Conservation (phyloP, 208 protist genomes). For the Trypanosoma scelopori region DNA sequence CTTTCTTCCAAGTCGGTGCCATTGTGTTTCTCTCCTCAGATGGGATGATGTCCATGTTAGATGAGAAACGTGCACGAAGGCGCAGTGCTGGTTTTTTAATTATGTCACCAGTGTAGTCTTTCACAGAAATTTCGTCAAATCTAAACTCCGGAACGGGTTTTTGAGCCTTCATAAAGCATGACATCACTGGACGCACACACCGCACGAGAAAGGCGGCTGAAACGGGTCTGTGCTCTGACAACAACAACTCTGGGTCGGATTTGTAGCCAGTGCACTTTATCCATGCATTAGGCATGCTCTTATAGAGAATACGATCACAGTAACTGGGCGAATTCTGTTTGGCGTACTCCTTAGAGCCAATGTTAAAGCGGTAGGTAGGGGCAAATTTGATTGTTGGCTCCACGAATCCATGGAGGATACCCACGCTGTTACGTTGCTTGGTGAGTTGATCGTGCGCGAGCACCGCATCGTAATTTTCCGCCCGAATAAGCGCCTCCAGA, state of each 20-base stretch:
- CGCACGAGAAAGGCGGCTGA: slow-evolving; percentile 34
- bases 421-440: slow-evolving; percentile 32
- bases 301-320: slow-evolving; percentile 35
- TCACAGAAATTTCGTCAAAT: slow-evolving; percentile 25
- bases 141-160: slow-evolving; percentile 31
- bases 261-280: slow-evolving; percentile 38
- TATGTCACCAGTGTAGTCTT: slow-evolving; percentile 22
- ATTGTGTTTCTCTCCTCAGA: slow-evolving; percentile 22
- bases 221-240: slow-evolving; percentile 35
- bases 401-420: slow-evolving; percentile 45
- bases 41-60: slow-evolving; percentile 9
- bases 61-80: slow-evolving; percentile 24
- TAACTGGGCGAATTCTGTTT: slow-evolving; percentile 31
- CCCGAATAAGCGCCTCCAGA: slow-evolving; percentile 15
- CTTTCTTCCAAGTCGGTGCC: slow-evolving; percentile 25
- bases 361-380: slow-evolving; percentile 71
- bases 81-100: slow-evolving; percentile 35
- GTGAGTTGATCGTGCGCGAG: slow-evolving; percentile 49
- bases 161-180: slow-evolving; percentile 33
- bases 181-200: slow-evolving; percentile 34
- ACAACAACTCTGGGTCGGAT: slow-evolving; percentile 10
- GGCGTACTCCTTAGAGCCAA: slow-evolving; percentile 25
- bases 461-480: slow-evolving; percentile 35
- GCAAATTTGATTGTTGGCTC: slow-evolving; percentile 57
- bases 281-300: slow-evolving; percentile 28